Percentiles rank a stretch among this genome's conserved stretches.
Conservation (phyloP, 495 filamentous ascomycete genomes). For the Neurospora tetraspora region DNA sequence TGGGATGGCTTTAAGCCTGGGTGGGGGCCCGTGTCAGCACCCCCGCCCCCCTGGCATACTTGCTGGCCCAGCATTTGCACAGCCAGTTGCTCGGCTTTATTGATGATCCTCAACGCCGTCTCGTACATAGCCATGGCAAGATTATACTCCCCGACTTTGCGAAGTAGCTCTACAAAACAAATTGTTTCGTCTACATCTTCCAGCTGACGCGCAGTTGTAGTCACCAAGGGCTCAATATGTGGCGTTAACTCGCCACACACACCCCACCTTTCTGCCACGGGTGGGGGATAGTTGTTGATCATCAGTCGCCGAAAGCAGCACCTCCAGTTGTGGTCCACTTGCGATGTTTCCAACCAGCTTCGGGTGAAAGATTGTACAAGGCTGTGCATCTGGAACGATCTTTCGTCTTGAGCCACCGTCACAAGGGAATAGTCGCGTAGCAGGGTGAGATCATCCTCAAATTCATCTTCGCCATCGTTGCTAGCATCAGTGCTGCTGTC, state of each 20-base stretch:
- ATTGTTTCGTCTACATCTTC: too few species aligned
- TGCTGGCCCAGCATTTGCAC: too few species aligned
- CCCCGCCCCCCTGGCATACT: too few species aligned
- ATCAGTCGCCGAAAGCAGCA: neutral
- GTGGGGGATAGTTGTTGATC: neutral
- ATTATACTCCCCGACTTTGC: too few species aligned
- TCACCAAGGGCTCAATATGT: neutral
- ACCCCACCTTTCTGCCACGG: neutral
- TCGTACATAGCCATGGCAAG: too few species aligned
- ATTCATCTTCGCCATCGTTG: neutral
- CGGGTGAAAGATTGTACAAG: neutral
- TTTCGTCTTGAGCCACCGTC: neutral
- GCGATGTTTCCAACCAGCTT: neutral
- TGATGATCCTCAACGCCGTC: too few species aligned
- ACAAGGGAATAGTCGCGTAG: neutral
- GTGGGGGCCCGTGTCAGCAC: too few species aligned
- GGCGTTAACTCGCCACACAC: neutral
- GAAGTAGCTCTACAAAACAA: too few species aligned
- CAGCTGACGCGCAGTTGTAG: neutral
- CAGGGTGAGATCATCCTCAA: neutral
- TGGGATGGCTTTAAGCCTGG: too few species aligned
- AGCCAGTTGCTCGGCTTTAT: too few species aligned
- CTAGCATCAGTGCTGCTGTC: fast-evolving
- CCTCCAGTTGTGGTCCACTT: neutral
- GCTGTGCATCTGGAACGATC: neutral